Evolutionary conservation across 176 grass and related monocot genomes (phyloP).

Genomic region (Carex myosuroides): DNA sequence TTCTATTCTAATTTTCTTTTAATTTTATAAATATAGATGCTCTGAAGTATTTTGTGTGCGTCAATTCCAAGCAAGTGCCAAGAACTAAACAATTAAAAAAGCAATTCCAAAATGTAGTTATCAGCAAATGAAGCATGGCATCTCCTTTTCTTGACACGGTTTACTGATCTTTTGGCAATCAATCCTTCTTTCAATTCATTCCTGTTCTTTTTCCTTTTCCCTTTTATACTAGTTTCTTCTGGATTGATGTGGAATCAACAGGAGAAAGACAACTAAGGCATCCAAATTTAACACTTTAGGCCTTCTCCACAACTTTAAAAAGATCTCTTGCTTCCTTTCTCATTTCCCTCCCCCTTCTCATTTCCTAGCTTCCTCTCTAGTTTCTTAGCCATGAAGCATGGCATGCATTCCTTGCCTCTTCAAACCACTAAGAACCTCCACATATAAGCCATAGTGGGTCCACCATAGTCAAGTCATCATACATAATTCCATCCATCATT

Average conservation of each 20-base stretch:
- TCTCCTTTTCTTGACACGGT: constrained; percentile 13
- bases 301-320: constrained; percentile 8
- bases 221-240: neutral
- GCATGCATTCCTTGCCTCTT: constrained; percentile 69
- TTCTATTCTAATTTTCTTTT: no score
- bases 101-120: neutral
- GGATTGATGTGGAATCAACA: neutral
- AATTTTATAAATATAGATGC: no score
- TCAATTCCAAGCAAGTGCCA: neutral
- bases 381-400: constrained; percentile 54
- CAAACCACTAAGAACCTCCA: neutral
- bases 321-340: constrained; percentile 20
- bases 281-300: constrained; percentile 16
- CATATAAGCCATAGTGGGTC: constrained; percentile 34
- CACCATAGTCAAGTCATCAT: constrained; percentile 23
- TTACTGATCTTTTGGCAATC: neutral
- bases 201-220: neutral
- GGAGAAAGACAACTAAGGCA: neutral
- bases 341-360: neutral
- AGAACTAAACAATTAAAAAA: neutral
- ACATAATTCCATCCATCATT: constrained; percentile 6
- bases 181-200: neutral
- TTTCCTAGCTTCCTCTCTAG: neutral
- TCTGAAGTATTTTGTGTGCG: neutral
- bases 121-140: constrained; percentile 1